Conservation (phyloP, 257 asterid genomes). For the Mitragyna speciosa region DNA sequence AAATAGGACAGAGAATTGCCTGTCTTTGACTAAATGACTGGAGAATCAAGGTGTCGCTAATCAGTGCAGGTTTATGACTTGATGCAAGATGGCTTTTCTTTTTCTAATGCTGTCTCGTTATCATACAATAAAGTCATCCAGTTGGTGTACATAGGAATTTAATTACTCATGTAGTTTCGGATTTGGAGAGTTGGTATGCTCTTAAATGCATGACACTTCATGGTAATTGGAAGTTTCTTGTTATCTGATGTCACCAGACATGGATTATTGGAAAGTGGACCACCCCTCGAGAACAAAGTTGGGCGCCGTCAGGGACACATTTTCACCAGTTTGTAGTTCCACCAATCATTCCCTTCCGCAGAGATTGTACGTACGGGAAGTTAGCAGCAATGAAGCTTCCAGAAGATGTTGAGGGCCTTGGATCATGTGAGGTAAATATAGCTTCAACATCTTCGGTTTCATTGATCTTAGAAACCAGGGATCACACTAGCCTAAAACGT, state of each 20-base stretch:
- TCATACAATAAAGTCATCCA: not conserved
- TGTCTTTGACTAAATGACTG: not conserved
- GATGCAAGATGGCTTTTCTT: not conserved
- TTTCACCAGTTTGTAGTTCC: conserved; percentile 90
- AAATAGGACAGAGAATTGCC: not conserved
- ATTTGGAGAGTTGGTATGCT: not conserved
- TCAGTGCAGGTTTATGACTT: not conserved
- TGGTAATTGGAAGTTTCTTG: not conserved
- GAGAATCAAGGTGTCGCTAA: not conserved
- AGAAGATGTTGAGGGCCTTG: conserved; percentile 75
- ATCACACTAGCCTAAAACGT: not conserved
- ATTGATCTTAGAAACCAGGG: not conserved
- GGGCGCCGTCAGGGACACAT: conserved; percentile 78
- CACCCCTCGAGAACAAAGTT: conserved; percentile 69
- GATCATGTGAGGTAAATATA: conserved; percentile 74
- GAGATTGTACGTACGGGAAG: conserved; percentile 86
- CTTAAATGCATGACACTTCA: not conserved
- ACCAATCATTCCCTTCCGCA: conserved; percentile 69
- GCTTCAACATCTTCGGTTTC: not conserved
- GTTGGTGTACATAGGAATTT: not conserved
- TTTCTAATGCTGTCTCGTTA: not conserved
- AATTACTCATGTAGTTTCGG: not conserved
- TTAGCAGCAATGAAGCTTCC: conserved; percentile 89
- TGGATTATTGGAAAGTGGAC: conserved; percentile 90
- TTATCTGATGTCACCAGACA: conserved; percentile 39